phyloP scores from a whole-genome alignment of 75 land plant species.

The Cryptomeria japonica region DNA sequence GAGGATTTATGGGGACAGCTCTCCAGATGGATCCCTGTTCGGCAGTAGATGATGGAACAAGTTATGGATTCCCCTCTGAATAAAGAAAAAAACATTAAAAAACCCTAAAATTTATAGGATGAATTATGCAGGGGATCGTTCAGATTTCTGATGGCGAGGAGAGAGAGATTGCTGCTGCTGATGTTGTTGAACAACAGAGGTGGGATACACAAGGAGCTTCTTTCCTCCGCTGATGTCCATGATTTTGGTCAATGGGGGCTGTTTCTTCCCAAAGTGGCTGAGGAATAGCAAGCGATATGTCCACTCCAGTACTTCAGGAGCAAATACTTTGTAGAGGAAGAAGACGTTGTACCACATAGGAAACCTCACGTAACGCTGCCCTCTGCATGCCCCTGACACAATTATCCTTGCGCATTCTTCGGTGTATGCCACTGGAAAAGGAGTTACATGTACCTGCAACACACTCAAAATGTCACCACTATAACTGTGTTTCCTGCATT shows the following conservation, averaged over 20 bases:
- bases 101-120: not conserved
- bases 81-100: not conserved
- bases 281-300: constrained; percentile 47
- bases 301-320: constrained; percentile 76
- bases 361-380: constrained; percentile 65
- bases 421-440: constrained; percentile 58
- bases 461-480: not conserved
- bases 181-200: not conserved
- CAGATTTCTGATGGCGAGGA: not conserved
- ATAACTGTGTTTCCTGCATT: not conserved
- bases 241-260: not conserved
- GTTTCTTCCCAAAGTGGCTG: not conserved
- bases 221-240: not conserved
- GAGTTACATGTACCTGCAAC: constrained; percentile 13
- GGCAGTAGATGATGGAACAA: too few relatives aligned
- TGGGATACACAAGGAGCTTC: constrained; percentile 1
- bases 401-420: constrained; percentile 78
- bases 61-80: too few relatives aligned
- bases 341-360: constrained; percentile 75
- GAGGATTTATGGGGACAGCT: too few relatives aligned
- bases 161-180: not conserved
- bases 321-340: constrained; percentile 67
- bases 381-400: constrained; percentile 72
- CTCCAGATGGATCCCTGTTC: too few relatives aligned
- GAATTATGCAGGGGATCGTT: not conserved